phyloP scores from a whole-genome alignment of 441 rosid species.

The Kokia cookei region DNA sequence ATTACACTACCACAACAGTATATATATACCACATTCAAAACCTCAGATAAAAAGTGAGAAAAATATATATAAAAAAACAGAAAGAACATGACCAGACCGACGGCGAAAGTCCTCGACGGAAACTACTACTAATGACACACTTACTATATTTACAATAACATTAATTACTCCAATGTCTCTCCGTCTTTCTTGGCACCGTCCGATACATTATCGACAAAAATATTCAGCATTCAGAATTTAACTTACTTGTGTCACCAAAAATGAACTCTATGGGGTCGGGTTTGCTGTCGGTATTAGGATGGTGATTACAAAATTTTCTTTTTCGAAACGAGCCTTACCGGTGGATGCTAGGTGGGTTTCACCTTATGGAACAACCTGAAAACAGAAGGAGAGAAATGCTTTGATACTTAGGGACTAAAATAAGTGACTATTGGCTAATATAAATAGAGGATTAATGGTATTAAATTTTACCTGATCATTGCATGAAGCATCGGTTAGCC shows the following conservation, averaged over 20 bases:
- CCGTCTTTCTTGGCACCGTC: neutral
- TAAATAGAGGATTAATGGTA: neutral
- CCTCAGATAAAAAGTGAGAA: neutral
- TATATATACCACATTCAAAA: neutral
- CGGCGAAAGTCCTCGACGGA: neutral
- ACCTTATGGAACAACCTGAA: constrained; percentile 30
- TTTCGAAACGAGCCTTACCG: neutral
- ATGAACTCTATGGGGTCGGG: neutral
- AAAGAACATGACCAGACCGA: neutral
- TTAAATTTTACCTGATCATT: constrained; percentile 31
- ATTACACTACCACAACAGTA: neutral
- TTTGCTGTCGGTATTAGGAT: neutral
- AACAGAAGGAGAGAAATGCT: neutral
- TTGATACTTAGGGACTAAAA: neutral
- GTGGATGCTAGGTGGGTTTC: neutral
- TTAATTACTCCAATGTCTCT: neutral
- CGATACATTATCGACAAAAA: neutral
- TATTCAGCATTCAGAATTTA: neutral
- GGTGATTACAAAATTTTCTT: neutral
- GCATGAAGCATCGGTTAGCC: neutral
- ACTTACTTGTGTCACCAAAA: neutral
- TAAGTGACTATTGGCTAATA: neutral
- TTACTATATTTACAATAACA: neutral
- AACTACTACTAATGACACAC: neutral
- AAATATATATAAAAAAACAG: neutral